Evolutionary conservation across 345 rosid genomes (phyloP), one percentile per base, ranked within the genome.

Genomic region (Capsella bursapastoris): DNA sequence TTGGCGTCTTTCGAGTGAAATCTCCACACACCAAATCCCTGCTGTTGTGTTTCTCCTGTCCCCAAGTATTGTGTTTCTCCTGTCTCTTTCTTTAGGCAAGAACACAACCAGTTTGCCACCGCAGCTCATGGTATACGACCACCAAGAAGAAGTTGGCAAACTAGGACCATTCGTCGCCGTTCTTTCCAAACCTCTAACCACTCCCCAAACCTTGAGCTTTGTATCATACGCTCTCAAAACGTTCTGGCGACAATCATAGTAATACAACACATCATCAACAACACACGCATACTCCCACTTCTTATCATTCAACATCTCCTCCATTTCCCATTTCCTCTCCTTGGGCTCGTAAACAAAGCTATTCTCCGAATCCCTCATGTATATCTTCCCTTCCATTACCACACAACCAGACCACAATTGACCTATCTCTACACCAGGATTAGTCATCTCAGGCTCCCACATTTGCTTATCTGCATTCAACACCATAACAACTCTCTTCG

Each of bases 361-460:
- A 1, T 15, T 9, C 2, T 8, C 27, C 0, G 0, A 4, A 57
- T 5, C 55, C 27, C 45, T 31, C 13, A 18, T 14, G 44, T 47
- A 64, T 6, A 64, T 3, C 15, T 64, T 64, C 45, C 5, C 50
- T 0, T 29, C 15, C 43, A 64, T 48, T 13, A 64, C 53, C 3
- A 45, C 53, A 63, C 27, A 15, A 31, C 31, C 29, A 64, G 3
- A 3, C n/a, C 15, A 47, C 4, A 14, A 13, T 1, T 1, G 5
- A 16, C 29, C 43, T 10, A 6, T 16, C 1, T 15, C 0, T 2
- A 64, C 1, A 0, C 22, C 56, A 0, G 5, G 1, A 11, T 10
- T 47, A 16, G 2, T 31, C 43, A 64, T 10, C 31, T 31, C 16
- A 64, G 43, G 2, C 43, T 64, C 68, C 68, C 68, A 64, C n/a